Conservation (phyloP, 192 early-diverging fungal genomes). For the Paraglomus brasilianum region DNA sequence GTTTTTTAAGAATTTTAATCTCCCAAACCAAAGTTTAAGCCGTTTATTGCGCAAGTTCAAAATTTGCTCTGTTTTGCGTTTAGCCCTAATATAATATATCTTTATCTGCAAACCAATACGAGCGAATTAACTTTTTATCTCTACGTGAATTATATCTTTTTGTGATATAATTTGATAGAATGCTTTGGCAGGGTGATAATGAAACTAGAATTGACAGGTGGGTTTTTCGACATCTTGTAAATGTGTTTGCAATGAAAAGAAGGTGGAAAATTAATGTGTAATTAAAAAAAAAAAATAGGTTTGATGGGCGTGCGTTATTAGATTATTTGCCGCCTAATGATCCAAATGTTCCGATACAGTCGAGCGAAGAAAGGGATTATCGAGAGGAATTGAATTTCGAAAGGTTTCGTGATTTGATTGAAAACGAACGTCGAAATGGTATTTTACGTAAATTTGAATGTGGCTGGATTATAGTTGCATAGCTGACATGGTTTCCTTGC, state of each 20-base stretch:
- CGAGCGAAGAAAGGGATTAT: conserved; percentile 42
- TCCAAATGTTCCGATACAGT: conserved; percentile 6
- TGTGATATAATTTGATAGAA: too few relatives aligned
- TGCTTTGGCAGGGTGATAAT: conserved; percentile 50
- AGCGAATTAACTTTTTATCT: too few relatives aligned
- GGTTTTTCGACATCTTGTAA: not conserved
- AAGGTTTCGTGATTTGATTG: conserved; percentile 52
- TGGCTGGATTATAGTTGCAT: not conserved
- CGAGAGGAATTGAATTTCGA: conserved; percentile 55
- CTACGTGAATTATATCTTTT: too few relatives aligned
- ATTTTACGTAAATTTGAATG: too few relatives aligned
- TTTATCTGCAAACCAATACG: too few relatives aligned
- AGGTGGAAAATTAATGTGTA: not conserved
- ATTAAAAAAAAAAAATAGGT: conserved; percentile 42
- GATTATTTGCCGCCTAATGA: conserved; percentile 42
- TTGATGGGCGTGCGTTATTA: conserved; percentile 52
- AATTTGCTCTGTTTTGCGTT: too few relatives aligned
- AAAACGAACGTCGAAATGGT: conserved; percentile 46
- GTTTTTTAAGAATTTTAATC: conserved; percentile 2
- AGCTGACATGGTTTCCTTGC: not conserved
- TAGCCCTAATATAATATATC: too few relatives aligned
- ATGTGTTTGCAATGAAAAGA: not conserved
- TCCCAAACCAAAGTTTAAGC: too few relatives aligned
- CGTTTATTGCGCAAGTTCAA: too few relatives aligned
- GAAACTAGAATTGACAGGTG: conserved; percentile 51